A percentile compares a stretch with the other conserved stretches of the same genome.
These are phyloP conservation scores for Pichia membranifaciens DNA, from an alignment of 805 yeast species.

Conservation along the genomic window DNA sequence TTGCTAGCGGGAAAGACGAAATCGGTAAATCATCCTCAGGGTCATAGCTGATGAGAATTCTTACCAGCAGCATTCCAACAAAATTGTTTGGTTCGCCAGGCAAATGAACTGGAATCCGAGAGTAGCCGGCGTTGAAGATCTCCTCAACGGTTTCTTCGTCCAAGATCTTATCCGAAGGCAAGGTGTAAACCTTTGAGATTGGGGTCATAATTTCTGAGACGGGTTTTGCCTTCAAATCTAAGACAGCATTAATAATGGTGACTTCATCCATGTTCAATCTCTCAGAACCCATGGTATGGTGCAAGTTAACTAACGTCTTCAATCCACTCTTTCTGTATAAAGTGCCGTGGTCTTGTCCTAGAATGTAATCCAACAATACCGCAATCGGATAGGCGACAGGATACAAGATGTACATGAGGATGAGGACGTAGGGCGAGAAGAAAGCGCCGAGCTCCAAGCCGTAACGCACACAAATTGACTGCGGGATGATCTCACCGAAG, in stretches of 20 bases:
- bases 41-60: constrained; percentile 89
- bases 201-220: constrained; percentile 93
- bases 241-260: constrained; percentile 87
- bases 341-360: constrained; percentile 97
- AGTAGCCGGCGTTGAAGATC: constrained; percentile 89
- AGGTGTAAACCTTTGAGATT: constrained; percentile 78
- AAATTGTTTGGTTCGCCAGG: constrained; percentile 87
- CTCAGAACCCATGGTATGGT: constrained; percentile 92
- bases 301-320: constrained; percentile 88
- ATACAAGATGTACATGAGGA: constrained; percentile 81
- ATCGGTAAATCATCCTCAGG: constrained; percentile 95
- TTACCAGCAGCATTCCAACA: constrained; percentile 90
- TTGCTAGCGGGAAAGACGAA: constrained; percentile 89
- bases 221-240: constrained; percentile 87
- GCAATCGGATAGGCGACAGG: constrained; percentile 94
- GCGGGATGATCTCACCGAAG: constrained; percentile 96
- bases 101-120: constrained; percentile 87
- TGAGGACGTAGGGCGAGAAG: constrained; percentile 81
- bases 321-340: constrained; percentile 88
- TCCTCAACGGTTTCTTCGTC: constrained; percentile 84
- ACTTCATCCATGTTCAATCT: constrained; percentile 92
- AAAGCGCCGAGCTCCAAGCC: constrained; percentile 89
- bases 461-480: constrained; percentile 84
- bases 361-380: constrained; percentile 63
- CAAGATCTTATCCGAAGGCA: constrained; percentile 74